Evolutionary conservation across 192 early-diverging fungal species (phyloP).

Genomic region (Cetraspora pellucida): DNA sequence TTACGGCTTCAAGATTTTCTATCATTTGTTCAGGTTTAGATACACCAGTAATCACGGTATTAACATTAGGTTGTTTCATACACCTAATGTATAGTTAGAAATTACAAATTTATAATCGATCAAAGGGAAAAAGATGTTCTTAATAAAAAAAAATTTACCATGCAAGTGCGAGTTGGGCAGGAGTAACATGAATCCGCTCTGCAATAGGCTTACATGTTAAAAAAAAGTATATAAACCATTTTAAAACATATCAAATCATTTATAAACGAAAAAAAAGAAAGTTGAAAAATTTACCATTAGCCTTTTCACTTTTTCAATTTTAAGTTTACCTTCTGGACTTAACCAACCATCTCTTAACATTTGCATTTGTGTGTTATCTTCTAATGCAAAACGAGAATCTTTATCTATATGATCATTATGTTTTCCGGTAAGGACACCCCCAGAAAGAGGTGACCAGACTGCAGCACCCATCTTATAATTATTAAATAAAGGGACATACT

Average conservation of each 20-base stretch:
- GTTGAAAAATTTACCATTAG: constrained; percentile 45
- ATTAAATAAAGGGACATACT: constrained; percentile 72
- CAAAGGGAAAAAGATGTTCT: not conserved
- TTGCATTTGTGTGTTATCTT: constrained; percentile 61
- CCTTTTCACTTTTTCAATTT: constrained; percentile 65
- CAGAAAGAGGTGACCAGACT: constrained; percentile 80
- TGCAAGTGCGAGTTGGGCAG: constrained; percentile 71
- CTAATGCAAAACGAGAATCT: constrained; percentile 66
- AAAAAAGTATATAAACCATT: too few species aligned
- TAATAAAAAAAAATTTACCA: constrained; percentile 55
- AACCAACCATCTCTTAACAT: constrained; percentile 55
- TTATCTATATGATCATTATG: constrained; percentile 71
- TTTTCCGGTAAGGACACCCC: constrained; percentile 69
- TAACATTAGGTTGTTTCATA: constrained; percentile 63
- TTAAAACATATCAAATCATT: too few species aligned
- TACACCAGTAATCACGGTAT: constrained; percentile 69
- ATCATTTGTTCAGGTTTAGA: constrained; percentile 66
- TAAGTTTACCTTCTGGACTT: constrained; percentile 66
- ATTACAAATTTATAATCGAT: too few species aligned
- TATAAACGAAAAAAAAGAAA: too few species aligned
- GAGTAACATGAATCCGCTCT: constrained; percentile 56
- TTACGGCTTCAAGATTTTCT: constrained; percentile 72
- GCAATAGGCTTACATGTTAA: constrained; percentile 55
- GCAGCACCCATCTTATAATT: constrained; percentile 70
- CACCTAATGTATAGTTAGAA: constrained; percentile 36